phyloP scores from a whole-genome alignment of 441 rosid genomes.

The Melastoma candidum region DNA sequence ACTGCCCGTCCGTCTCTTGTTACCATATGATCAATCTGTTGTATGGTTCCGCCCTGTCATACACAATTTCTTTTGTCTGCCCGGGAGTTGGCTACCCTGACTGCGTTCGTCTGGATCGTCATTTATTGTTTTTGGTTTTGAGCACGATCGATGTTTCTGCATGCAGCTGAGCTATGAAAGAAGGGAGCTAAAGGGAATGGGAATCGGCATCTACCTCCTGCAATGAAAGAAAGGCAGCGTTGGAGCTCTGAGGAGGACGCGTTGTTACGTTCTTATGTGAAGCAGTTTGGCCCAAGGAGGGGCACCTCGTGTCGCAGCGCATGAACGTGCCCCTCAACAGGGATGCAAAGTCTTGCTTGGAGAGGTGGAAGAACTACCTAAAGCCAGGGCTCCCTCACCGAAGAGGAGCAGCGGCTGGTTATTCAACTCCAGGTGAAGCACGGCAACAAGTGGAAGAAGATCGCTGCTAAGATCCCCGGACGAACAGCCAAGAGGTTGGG shows the following conservation, averaged over 20 bases:
- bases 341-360: conserved; percentile 92
- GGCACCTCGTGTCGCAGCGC: conserved; percentile 97
- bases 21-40: no score
- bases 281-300: conserved; percentile 94
- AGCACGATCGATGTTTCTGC: conserved; percentile 41
- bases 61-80: no score
- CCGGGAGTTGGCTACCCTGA: no score
- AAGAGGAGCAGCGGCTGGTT: conserved; percentile 88
- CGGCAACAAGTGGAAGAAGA: conserved; percentile 99
- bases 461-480: conserved; percentile 93
- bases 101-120: no score
- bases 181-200: conserved; percentile 39
- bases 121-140: conserved; percentile 47
- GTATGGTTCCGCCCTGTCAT: no score
- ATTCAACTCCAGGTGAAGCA: conserved; percentile 85
- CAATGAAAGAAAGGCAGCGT: conserved; percentile 99
- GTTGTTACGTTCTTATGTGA: conserved; percentile 77
- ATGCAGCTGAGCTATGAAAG: conserved; percentile 53
- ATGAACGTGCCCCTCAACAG: conserved; percentile 82
- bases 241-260: conserved; percentile 99
- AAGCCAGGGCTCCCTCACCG: conserved; percentile 94
- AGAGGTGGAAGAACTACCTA: conserved; percentile 94
- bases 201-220: conserved; percentile 45
- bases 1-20: no score
- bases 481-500: conserved; percentile 90